Evolutionary conservation across 75 land plant genomes (phyloP).

Genomic region (Sequoia sempervirens): DNA sequence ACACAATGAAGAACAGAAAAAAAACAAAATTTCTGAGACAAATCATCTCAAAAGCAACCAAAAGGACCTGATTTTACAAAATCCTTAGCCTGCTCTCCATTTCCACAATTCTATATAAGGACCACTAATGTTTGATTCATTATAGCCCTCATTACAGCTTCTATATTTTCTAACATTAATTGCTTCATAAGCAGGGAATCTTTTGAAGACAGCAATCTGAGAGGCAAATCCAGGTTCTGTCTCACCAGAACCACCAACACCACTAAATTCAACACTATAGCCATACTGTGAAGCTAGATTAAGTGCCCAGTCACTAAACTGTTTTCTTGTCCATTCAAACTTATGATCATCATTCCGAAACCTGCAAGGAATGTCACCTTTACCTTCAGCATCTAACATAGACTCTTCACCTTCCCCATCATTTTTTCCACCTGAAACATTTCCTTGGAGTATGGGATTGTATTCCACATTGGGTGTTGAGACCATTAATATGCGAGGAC

Average conservation of each 20-base stretch:
- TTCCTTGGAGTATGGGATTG: constrained; percentile 74
- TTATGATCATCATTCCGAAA: constrained; percentile 95
- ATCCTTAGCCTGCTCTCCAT: neutral
- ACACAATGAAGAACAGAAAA: neutral
- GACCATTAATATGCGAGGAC: constrained; percentile 71
- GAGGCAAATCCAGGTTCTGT: constrained; percentile 97
- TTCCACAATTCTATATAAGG: neutral
- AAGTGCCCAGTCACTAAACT: constrained; percentile 79
- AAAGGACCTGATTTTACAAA: neutral
- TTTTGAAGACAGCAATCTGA: constrained; percentile 86
- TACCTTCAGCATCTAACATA: constrained; percentile 32
- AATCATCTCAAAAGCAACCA: neutral
- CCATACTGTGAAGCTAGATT: constrained; percentile 56
- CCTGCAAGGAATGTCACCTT: constrained; percentile 26
- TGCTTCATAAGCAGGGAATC: neutral
- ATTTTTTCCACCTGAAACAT: constrained; percentile 11
- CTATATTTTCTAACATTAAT: neutral
- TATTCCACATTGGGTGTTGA: constrained; percentile 96
- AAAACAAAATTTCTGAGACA: neutral
- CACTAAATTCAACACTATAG: constrained; percentile 78
- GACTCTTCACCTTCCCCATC: constrained; percentile 19
- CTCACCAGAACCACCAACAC: constrained; percentile 78
- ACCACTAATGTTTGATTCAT: neutral
- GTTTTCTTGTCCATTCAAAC: constrained; percentile 96
- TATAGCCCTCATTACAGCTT: neutral